These are phyloP conservation scores for Phytophthora idaei DNA, from an alignment of 352 stramenopile genomes.

Conservation along the genomic window DNA sequence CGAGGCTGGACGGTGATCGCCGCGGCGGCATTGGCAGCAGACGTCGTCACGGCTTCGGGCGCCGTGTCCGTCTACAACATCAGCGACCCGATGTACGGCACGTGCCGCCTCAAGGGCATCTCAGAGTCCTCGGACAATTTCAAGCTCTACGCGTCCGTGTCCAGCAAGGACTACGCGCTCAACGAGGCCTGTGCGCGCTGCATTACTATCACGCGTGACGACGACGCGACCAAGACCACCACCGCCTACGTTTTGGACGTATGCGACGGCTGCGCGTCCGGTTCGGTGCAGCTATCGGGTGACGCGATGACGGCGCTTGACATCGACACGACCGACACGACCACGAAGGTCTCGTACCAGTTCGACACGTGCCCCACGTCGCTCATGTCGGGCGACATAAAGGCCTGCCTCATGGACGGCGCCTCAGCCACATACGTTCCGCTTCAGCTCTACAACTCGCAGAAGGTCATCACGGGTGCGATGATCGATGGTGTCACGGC, in stretches of 20 bases:
- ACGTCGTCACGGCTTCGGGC: slow-evolving; percentile 28
- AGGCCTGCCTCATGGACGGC: slow-evolving; percentile 85
- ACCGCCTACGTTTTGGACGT: slow-evolving; percentile 80
- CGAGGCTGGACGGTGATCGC: slow-evolving; percentile 16
- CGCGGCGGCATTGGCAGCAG: slow-evolving; percentile 6
- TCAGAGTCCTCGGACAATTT: slow-evolving; percentile 56
- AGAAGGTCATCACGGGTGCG: slow-evolving; percentile 67
- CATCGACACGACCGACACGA: slow-evolving; percentile 45
- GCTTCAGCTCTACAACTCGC: slow-evolving; percentile 83
- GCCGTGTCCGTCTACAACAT: slow-evolving; percentile 64
- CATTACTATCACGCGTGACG: slow-evolving; percentile 68
- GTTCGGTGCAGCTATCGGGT: slow-evolving; percentile 56
- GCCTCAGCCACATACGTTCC: slow-evolving; percentile 80
- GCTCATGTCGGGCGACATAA: slow-evolving; percentile 72
- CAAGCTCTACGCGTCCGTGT: slow-evolving; percentile 80
- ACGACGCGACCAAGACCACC: slow-evolving; percentile 45
- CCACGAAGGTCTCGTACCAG: slow-evolving; percentile 62
- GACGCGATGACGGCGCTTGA: slow-evolving; percentile 53
- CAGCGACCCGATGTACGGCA: slow-evolving; percentile 60
- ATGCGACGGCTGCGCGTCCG: slow-evolving; percentile 57
- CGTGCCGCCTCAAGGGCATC: slow-evolving; percentile 77
- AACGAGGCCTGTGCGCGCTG: slow-evolving; percentile 75
- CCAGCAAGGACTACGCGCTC: slow-evolving; percentile 56
- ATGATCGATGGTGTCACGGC: slow-evolving; percentile 64
- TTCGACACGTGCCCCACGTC: slow-evolving; percentile 61